phyloP scores from a whole-genome alignment of 202 grass and related monocot species.

The Zoysia matrella region DNA sequence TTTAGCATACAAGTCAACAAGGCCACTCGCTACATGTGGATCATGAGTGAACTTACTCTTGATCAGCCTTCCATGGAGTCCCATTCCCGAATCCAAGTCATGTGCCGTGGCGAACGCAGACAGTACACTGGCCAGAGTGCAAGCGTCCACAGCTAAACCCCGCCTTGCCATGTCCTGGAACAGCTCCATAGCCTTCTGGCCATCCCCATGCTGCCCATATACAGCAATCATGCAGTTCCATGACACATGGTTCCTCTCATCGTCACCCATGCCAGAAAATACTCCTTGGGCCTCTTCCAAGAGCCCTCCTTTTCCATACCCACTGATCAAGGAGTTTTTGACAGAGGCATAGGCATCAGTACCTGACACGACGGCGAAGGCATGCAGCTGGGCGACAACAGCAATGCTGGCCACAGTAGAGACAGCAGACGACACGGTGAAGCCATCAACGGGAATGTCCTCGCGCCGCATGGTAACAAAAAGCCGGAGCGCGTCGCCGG shows the following conservation, averaged over 20 bases:
- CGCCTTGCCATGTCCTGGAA: slow-evolving; percentile 23
- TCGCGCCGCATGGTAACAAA: slow-evolving; percentile 9
- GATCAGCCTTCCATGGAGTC: slow-evolving; percentile 28
- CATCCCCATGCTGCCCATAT: slow-evolving; percentile 26
- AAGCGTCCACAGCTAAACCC: slow-evolving; percentile 21
- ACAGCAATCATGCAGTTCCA: slow-evolving; percentile 41
- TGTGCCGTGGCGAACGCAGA: slow-evolving; percentile 1
- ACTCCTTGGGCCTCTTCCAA: slow-evolving; percentile 2
- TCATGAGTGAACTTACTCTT: slow-evolving; percentile 9
- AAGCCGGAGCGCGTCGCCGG: slow-evolving; percentile 10
- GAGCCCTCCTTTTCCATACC: slow-evolving; percentile 24
- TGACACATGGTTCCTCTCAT: slow-evolving; percentile 6
- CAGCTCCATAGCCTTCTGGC: slow-evolving; percentile 24
- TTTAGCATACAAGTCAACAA: slow-evolving; percentile 33
- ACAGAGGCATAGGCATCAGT: slow-evolving; percentile 13
- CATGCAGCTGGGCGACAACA: slow-evolving; percentile 22
- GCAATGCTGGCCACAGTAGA: slow-evolving; percentile 2
- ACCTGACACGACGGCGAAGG: slow-evolving; percentile 4
- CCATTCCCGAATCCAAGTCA: slow-evolving; percentile 14
- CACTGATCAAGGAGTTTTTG: slow-evolving; percentile 34
- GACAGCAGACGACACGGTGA: slow-evolving; percentile 5
- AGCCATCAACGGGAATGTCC: slow-evolving; percentile 6
- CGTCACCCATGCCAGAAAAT: not conserved
- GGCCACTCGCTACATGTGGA: slow-evolving; percentile 37
- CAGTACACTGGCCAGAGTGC: slow-evolving; percentile 19